phyloP scores from a whole-genome alignment of 192 early-diverging fungal species.

The Rhizophagus clarus region DNA sequence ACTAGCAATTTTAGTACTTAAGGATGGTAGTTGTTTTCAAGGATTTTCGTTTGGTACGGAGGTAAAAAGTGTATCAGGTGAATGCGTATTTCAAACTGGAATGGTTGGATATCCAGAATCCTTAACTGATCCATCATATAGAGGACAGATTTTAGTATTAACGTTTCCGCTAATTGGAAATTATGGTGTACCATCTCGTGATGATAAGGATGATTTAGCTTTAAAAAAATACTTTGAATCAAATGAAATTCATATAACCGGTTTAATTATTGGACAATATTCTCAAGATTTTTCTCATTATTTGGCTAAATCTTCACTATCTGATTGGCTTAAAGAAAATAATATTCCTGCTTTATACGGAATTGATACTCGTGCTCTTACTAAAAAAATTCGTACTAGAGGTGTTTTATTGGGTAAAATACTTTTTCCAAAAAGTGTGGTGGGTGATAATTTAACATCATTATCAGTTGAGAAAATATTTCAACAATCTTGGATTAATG shows the following conservation, averaged over 20 bases:
- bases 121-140: constrained; percentile 96
- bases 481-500: constrained; percentile 53
- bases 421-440: constrained; percentile 72
- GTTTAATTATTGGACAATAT: constrained; percentile 90
- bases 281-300: constrained; percentile 92
- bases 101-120: constrained; percentile 99
- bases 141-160: constrained; percentile 96
- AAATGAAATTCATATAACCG: constrained; percentile 89
- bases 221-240: constrained; percentile 96
- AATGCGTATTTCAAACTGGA: constrained; percentile 98
- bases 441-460: constrained; percentile 47
- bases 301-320: constrained; percentile 82
- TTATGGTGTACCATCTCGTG: constrained; percentile 94
- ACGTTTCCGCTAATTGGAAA: constrained; percentile 98
- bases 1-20: constrained; percentile 75
- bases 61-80: constrained; percentile 81
- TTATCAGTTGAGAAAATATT: not conserved
- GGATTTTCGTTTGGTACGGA: constrained; percentile 97
- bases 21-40: constrained; percentile 83
- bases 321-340: constrained; percentile 90
- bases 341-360: constrained; percentile 92
- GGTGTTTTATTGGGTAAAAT: constrained; percentile 93
- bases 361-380: constrained; percentile 95
- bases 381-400: constrained; percentile 92
- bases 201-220: constrained; percentile 73